A percentile compares a stretch with the other conserved stretches of the same genome.
These are phyloP conservation scores for Elongisporangium undulatum DNA, from an alignment of 352 stramenopile genomes.

Conservation along the genomic window DNA sequence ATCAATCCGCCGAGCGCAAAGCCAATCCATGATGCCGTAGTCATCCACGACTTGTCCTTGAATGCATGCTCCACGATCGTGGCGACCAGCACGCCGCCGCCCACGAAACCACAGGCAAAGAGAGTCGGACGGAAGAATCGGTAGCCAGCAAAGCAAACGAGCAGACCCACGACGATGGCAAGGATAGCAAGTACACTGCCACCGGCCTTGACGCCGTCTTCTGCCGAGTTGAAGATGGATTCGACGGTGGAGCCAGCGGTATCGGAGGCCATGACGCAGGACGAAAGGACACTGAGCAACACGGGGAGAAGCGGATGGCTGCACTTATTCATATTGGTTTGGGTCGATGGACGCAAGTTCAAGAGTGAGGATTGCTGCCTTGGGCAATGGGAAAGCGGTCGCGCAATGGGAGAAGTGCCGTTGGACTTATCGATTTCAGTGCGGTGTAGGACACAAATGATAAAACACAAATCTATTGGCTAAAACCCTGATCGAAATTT, in stretches of 20 bases:
- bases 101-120: conserved; percentile 49
- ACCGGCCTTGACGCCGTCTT: conserved; percentile 24
- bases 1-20: conserved; percentile 52
- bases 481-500: neutral
- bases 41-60: conserved; percentile 37
- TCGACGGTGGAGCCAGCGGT: conserved; percentile 30
- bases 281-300: conserved; percentile 13
- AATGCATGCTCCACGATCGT: conserved; percentile 36
- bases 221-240: conserved; percentile 35
- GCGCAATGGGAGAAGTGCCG: too few species aligned
- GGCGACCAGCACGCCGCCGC: conserved; percentile 28
- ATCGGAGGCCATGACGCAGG: conserved; percentile 11
- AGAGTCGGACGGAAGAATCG: conserved; percentile 52
- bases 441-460: neutral
- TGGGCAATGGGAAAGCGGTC: too few species aligned
- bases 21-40: conserved; percentile 52
- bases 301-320: conserved; percentile 14
- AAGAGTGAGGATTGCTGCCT: conserved; percentile 3
- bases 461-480: too few species aligned
- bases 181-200: conserved; percentile 31
- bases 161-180: conserved; percentile 24
- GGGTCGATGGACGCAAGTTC: conserved; percentile 3
- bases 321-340: neutral
- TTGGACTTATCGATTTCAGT: neutral
- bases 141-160: conserved; percentile 56